Base-by-base conservation (phyloP, 1,139 yeast genomes). In the Geotrichum citri-aurantii region DNA sequence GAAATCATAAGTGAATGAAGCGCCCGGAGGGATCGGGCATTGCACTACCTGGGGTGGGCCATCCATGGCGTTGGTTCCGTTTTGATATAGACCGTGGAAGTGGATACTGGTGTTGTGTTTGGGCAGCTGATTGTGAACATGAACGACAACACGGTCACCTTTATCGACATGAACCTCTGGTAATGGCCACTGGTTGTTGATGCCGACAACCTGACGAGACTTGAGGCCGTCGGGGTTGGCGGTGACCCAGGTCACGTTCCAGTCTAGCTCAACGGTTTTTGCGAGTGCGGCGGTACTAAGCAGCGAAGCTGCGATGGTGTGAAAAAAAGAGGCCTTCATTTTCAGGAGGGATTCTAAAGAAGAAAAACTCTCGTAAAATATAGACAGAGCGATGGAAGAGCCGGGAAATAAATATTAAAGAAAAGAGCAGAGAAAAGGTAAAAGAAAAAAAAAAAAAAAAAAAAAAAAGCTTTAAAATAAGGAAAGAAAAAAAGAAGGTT, bases 11-110 rank as follows among this genome's bases (percentile, higher is more conserved):
- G 78, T 85, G 83, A 86, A 80, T 11, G 86, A 81, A 60, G 78
- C 79, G 24, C 89, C 89, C 0, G 95, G 88, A 12, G 87, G 83
- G 61, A 89, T 84, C 47, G 96, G 95, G 77, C 97, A 90, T 73
- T 92, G 97, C 37, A 89, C 85, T 31, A 91, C 80, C 81, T 81
- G 77, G 67, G 87, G 88, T 6, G 96, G 95, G 57, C 98, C 98
- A 72, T 92, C 98, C 88, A 87, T 85, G 69, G 81, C 82, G 67
- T 75, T 79, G 11, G 87, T 75, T 12, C 85, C 88, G 65, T 83
- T 80, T 76, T 88, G 96, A 81, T 86, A 90, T 68, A 92, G 69
- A 54, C 98, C 98, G 75, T 92, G 98, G 82, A 88, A 89, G 74
- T 92, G 98, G 67, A 92, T 74, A 5, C 93, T 77, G 5, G 96